Percentiles rank a stretch among this genome's conserved stretches.
Evolutionary conservation across 306 rosid species (phyloP).

Genomic region (Sindora glabra): DNA sequence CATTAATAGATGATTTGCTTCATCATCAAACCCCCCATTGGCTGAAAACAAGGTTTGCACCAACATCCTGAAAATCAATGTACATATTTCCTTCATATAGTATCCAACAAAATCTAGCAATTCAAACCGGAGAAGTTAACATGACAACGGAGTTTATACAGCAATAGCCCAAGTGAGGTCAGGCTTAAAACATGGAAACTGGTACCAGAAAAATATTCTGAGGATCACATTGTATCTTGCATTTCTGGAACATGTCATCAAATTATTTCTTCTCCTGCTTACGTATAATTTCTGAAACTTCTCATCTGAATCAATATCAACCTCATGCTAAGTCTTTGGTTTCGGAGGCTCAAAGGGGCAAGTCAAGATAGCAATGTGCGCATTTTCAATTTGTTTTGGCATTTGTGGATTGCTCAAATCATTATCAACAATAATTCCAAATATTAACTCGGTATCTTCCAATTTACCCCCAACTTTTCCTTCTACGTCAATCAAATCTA

Average conservation of each 20-base stretch:
- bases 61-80: conserved; percentile 63
- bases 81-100: not conserved
- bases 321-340: conserved; percentile 99
- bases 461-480: conserved; percentile 96
- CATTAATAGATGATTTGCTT: conserved; percentile 96
- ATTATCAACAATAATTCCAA: conserved; percentile 88
- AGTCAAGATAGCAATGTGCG: conserved; percentile 90
- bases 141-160: not conserved
- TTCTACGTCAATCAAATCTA: conserved; percentile 87
- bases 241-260: conserved; percentile 89
- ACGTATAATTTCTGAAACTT: conserved; percentile 86
- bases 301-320: conserved; percentile 90
- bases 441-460: conserved; percentile 90
- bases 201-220: not conserved
- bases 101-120: not conserved
- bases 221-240: conserved; percentile 57
- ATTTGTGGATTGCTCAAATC: conserved; percentile 99
- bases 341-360: conserved; percentile 99
- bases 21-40: conserved; percentile 99
- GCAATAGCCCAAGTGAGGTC: not conserved
- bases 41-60: conserved; percentile 91
- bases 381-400: conserved; percentile 93
- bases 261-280: conserved; percentile 78
- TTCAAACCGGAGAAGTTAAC: not conserved
- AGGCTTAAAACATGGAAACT: not conserved